Conservation (phyloP, 2,329 filamentous ascomycete genomes). For the Pseudogymnoascus sp. region DNA sequence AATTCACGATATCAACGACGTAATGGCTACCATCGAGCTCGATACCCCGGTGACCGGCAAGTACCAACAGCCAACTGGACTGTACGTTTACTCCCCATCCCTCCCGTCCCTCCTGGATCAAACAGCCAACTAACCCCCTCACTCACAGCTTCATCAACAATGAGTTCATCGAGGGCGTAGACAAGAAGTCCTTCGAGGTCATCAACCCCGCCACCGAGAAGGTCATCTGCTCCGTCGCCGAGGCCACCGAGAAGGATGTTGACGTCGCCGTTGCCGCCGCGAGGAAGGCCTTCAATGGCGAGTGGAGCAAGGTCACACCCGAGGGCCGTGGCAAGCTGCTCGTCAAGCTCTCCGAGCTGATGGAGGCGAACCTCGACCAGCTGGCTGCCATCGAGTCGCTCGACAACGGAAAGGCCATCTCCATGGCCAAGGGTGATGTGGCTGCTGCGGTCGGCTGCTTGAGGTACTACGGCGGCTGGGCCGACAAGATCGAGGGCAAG, state of each 20-base stretch:
- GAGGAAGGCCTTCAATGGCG: slow-evolving; percentile 67
- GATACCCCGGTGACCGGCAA: slow-evolving; percentile 26
- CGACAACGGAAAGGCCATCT: slow-evolving; percentile 79
- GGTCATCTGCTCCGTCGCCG: slow-evolving; percentile 71
- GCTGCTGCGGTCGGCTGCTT: slow-evolving; percentile 58
- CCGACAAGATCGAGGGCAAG: slow-evolving; percentile 63
- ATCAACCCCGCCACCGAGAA: slow-evolving; percentile 83
- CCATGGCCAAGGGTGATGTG: slow-evolving; percentile 68
- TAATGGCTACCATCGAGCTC: slow-evolving; percentile 15
- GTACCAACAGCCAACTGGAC: slow-evolving; percentile 27
- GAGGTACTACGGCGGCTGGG: slow-evolving; percentile 73
- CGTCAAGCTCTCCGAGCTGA: slow-evolving; percentile 68
- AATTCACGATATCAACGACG: not conserved
- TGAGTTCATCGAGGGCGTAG: slow-evolving; percentile 73
- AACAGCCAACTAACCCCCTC: not conserved
- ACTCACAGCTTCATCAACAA: slow-evolving; percentile 66
- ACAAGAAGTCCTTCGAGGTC: slow-evolving; percentile 86
- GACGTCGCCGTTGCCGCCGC: slow-evolving; percentile 75
- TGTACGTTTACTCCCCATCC: slow-evolving; percentile 31
- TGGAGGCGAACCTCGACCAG: slow-evolving; percentile 67
- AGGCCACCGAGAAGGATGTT: slow-evolving; percentile 82
- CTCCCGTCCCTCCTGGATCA: no score
- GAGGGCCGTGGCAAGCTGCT: slow-evolving; percentile 61
- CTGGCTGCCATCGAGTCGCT: slow-evolving; percentile 78
- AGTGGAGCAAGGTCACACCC: slow-evolving; percentile 62